These are phyloP conservation scores for Stropharia rugosoannulata DNA, from an alignment of 768 basidiomycete genomes.

Conservation along the genomic window DNA sequence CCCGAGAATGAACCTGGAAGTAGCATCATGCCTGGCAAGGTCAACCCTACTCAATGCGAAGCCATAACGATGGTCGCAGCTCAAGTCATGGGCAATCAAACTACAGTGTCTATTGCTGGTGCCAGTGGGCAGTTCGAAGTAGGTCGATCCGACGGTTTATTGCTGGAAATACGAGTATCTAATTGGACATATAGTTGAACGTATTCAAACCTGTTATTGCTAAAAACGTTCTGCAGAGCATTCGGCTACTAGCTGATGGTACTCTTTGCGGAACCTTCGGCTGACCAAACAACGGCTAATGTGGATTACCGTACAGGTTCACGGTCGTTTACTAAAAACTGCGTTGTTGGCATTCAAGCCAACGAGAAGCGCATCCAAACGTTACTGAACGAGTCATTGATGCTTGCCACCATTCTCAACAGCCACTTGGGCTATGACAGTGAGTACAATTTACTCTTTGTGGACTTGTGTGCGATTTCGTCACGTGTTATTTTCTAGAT, in stretches of 20 bases:
- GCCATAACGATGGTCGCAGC: constrained; percentile 98
- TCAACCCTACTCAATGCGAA: constrained; percentile 99
- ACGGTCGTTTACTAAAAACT: constrained; percentile 95
- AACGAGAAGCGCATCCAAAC: constrained; percentile 92
- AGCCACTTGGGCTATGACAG: constrained; percentile 96
- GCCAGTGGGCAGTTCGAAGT: constrained; percentile 98
- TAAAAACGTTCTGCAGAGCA: constrained; percentile 96
- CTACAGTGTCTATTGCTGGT: constrained; percentile 87
- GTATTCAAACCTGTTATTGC: constrained; percentile 99
- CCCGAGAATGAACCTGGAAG: constrained; percentile 99
- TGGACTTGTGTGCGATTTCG: constrained; percentile 7
- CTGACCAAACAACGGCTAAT: background rate
- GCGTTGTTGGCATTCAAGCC: constrained; percentile 93
- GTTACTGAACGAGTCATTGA: constrained; percentile 91
- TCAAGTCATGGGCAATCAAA: constrained; percentile 98
- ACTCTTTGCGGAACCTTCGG: constrained; percentile 17
- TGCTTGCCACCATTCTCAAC: constrained; percentile 98
- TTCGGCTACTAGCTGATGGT: constrained; percentile 92
- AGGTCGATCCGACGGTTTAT: constrained; percentile 16
- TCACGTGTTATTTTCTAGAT: constrained; percentile 48
- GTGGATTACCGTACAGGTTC: constrained; percentile 48
- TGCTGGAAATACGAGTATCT: background rate
- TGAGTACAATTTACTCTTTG: constrained; percentile 38
- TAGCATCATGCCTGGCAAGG: constrained; percentile 99
- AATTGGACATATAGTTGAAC: constrained; percentile 62